Conservation (phyloP, 495 filamentous ascomycete species). For the Friedmanniomyces endolithicus region DNA sequence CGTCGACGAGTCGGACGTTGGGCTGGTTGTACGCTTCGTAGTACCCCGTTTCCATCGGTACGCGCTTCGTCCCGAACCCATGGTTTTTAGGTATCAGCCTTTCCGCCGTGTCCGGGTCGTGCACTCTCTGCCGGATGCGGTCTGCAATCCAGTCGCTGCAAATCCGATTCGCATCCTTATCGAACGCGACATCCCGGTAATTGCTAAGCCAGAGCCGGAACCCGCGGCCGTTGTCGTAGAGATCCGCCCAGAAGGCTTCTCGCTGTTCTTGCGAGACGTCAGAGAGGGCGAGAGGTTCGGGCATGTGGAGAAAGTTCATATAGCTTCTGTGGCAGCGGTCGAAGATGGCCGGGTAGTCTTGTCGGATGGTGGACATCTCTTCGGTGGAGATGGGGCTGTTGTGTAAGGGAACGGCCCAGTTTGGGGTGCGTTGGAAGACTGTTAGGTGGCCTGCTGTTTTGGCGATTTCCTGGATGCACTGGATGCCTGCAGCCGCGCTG, state of each 20-base stretch:
- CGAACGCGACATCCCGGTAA: slow-evolving; percentile 12
- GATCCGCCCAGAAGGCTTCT: slow-evolving; percentile 6
- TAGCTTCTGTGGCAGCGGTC: not conserved
- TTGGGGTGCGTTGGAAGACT: slow-evolving; percentile 18
- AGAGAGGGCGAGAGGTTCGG: not conserved
- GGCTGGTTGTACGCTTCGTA: slow-evolving; percentile 21
- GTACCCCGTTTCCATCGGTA: slow-evolving; percentile 11
- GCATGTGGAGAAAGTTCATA: slow-evolving; percentile 3
- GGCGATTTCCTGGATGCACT: slow-evolving; percentile 16
- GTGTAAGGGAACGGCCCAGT: slow-evolving; percentile 11
- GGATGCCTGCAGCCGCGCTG: slow-evolving; percentile 3
- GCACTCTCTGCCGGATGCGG: slow-evolving; percentile 13
- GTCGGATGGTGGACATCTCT: slow-evolving; percentile 22
- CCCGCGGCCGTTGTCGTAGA: slow-evolving; percentile 7
- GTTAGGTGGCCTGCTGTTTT: slow-evolving; percentile 10
- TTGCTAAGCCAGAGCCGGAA: slow-evolving; percentile 10
- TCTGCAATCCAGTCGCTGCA: slow-evolving; percentile 8
- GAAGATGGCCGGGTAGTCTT: slow-evolving; percentile 27
- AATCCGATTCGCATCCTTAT: slow-evolving; percentile 12
- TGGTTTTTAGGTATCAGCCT: slow-evolving; percentile 11
- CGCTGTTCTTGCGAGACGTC: slow-evolving; percentile 5
- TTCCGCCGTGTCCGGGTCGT: slow-evolving; percentile 14
- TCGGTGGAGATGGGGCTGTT: slow-evolving; percentile 1
- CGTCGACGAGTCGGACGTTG: slow-evolving; percentile 15
- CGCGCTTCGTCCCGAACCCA: slow-evolving; percentile 13